Evolutionary conservation across 768 basidiomycete genomes (phyloP).

Genomic region (Serendipita sp.): DNA sequence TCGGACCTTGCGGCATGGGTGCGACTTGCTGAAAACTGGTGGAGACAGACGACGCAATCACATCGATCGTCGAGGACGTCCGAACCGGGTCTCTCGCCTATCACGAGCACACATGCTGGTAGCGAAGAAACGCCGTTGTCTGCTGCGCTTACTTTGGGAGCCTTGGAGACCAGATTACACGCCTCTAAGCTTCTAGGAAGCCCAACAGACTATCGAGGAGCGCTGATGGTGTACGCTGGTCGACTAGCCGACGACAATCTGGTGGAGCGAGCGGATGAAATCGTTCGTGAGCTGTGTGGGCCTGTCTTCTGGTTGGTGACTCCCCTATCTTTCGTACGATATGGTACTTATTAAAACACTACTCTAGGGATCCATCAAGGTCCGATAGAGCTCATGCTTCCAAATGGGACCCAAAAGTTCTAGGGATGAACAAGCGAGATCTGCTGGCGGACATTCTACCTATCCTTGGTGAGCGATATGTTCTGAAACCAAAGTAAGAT

Average conservation of each 20-base stretch:
- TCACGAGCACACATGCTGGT: not conserved
- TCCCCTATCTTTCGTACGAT: not conserved
- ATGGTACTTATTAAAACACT: too few relatives aligned
- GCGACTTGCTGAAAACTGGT: constrained; percentile 69
- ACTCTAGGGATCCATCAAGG: constrained; percentile 25
- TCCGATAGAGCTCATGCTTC: constrained; percentile 48
- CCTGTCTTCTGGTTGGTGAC: constrained; percentile 70
- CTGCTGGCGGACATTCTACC: constrained; percentile 64
- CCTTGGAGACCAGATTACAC: constrained; percentile 70
- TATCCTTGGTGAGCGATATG: constrained; percentile 49
- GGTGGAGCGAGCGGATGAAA: constrained; percentile 73
- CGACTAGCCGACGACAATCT: constrained; percentile 84
- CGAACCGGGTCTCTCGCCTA: constrained; percentile 23
- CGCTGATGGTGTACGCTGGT: constrained; percentile 60
- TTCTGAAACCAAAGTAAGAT: not conserved
- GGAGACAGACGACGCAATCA: constrained; percentile 41
- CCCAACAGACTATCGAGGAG: constrained; percentile 68
- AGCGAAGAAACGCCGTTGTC: constrained; percentile 42
- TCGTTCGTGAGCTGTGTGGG: constrained; percentile 79
- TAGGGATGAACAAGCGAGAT: constrained; percentile 66
- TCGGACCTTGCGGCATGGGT: constrained; percentile 48
- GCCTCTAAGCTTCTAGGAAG: constrained; percentile 64
- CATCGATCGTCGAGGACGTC: constrained; percentile 23
- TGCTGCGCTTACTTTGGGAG: constrained; percentile 68
- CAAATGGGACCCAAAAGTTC: constrained; percentile 48